Evolutionary conservation across 768 basidiomycete species (phyloP).

Genomic region (Lepiota venenata): DNA sequence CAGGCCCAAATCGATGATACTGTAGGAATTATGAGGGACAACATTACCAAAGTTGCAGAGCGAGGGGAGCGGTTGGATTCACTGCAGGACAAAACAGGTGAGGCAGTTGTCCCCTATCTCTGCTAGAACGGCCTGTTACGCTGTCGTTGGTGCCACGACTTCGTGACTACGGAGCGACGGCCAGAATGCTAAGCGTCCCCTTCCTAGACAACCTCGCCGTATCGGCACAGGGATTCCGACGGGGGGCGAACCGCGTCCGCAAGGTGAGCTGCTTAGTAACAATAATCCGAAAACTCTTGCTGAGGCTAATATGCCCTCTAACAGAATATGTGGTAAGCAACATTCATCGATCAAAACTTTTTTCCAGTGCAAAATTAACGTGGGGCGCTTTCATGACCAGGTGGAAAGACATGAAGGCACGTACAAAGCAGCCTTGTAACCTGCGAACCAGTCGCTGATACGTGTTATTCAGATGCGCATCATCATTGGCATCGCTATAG

Average conservation of each 20-base stretch:
- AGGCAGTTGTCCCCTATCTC: slow-evolving; percentile 25
- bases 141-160: too few species aligned
- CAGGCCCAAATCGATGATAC: slow-evolving; percentile 98
- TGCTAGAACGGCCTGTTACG: neutral
- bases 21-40: slow-evolving; percentile 96
- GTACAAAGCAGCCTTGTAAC: slow-evolving; percentile 18
- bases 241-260: slow-evolving; percentile 95
- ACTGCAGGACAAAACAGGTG: slow-evolving; percentile 97
- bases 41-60: slow-evolving; percentile 95
- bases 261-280: slow-evolving; percentile 56
- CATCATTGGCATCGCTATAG: slow-evolving; percentile 89
- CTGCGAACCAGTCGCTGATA: slow-evolving; percentile 5
- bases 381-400: slow-evolving; percentile 30
- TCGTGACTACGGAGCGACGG: neutral
- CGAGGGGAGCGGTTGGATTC: slow-evolving; percentile 92
- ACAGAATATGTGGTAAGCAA: slow-evolving; percentile 88
- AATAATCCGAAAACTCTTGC: neutral
- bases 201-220: slow-evolving; percentile 88
- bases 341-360: slow-evolving; percentile 6
- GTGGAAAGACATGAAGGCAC: slow-evolving; percentile 98
- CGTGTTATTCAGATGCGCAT: slow-evolving; percentile 75
- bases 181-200: slow-evolving; percentile 3
- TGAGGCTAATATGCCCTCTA: slow-evolving; percentile 10
- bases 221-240: slow-evolving; percentile 97
- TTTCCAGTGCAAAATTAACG: slow-evolving; percentile 9